phyloP scores from a whole-genome alignment of 352 stramenopile species.

The Globisporangium lucens region DNA sequence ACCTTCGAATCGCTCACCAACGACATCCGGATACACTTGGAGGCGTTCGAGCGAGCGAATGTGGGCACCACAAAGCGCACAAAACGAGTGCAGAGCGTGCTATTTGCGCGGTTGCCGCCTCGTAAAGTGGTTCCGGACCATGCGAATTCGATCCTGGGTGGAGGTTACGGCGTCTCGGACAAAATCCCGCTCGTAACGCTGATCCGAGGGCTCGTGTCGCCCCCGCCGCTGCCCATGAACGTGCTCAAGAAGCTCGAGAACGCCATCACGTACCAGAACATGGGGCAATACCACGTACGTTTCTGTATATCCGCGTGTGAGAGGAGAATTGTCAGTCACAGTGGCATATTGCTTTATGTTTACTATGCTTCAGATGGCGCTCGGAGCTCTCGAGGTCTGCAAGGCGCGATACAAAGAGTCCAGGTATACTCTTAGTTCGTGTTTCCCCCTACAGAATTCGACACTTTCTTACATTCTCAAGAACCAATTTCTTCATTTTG shows the following conservation, averaged over 20 bases:
- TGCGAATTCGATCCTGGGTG: not conserved
- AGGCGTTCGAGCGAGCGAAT: constrained; percentile 19
- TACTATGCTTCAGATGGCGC: constrained; percentile 44
- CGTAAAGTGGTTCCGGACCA: constrained; percentile 17
- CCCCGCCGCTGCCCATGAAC: constrained; percentile 34
- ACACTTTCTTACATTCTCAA: not conserved
- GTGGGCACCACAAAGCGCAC: constrained; percentile 13
- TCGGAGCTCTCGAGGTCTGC: constrained; percentile 46
- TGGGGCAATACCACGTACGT: constrained; percentile 55
- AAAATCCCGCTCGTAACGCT: constrained; percentile 44
- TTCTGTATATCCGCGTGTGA: not conserved
- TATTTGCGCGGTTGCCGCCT: constrained; percentile 35
- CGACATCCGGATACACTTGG: constrained; percentile 30
- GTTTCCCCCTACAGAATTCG: not conserved
- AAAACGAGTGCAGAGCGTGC: constrained; percentile 25
- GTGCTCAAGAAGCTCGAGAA: constrained; percentile 50
- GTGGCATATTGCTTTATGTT: not conserved
- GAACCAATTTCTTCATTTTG: not conserved
- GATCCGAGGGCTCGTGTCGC: constrained; percentile 54
- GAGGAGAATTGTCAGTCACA: no score
- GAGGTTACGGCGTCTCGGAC: constrained; percentile 10
- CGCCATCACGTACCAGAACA: constrained; percentile 65
- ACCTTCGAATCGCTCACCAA: constrained; percentile 24
- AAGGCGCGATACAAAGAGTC: constrained; percentile 32
- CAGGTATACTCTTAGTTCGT: constrained; percentile 16